Base-by-base conservation (phyloP, 1,284 basidiomycete species). In the Rhodotorula sp. region DNA sequence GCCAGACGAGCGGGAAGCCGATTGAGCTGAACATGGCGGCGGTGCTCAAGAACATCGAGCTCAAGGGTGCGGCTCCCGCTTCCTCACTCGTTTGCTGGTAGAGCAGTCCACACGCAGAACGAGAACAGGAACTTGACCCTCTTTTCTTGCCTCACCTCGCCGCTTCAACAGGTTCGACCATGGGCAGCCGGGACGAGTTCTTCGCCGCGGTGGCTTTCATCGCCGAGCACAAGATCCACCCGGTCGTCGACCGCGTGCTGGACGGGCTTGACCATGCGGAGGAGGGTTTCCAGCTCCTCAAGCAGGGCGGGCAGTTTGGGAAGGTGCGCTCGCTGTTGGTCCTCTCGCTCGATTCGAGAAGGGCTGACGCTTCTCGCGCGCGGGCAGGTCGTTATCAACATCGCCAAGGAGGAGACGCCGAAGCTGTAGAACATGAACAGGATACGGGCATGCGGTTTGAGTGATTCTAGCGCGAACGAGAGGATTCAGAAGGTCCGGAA, bases 121-220 rank as follows among this genome's bases (percentile, higher is more conserved):
- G n/a, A n/a, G n/a, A n/a, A n/a, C n/a, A n/a, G n/a, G n/a, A n/a
- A n/a, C n/a, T n/a, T n/a, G n/a, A n/a, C 32, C 9, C 25, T 25
- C 32, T 12, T 1, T 44, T 0, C 4, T 34, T 9, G 39, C 32
- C 12, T 22, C 19, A 22, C 3, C 9, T 27, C 25, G 25, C 25
- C 25, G 12, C 17, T 36, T 10, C 41, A 21, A n/a, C 65, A 77
- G 80, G 82, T 12, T 79, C 90, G 1, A 92, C 90, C 32, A 91
- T 94, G 90, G 92, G 91, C 22, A 92, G 91, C n/a, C 86, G 85
- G 67, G 83, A 86, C 67, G 92, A 94, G 82, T 85, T 94, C 68
- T 80, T 85, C 64, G 86, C 88, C 48, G 90, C 90, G 34, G 90
- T 91, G 0, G 81, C 83, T 27, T 94, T 94, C 81, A 81, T 93